Evolutionary conservation across 83 land plant genomes (phyloP).

Genomic region (Larix sibirica): DNA sequence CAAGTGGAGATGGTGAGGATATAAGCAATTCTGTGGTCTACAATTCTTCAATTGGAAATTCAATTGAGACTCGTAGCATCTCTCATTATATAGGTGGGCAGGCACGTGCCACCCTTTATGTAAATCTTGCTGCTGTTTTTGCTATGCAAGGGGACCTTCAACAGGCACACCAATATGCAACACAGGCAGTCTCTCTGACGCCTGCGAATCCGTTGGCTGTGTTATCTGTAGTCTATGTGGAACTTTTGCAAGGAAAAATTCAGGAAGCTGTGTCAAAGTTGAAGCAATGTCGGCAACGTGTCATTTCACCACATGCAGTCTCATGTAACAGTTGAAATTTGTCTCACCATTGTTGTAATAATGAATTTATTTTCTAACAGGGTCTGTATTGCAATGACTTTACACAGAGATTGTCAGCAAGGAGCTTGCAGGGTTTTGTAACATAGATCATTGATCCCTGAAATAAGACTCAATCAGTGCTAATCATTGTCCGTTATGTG

Average conservation of each 20-base stretch:
- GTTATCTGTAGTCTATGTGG: constrained; percentile 77
- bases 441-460: constrained; percentile 16
- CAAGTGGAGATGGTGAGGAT: constrained; percentile 74
- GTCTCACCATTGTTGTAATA: constrained; percentile 5
- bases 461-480: background rate
- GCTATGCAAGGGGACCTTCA: constrained; percentile 83
- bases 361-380: constrained; percentile 10
- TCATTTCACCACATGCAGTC: constrained; percentile 29
- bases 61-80: constrained; percentile 15
- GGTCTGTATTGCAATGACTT: background rate
- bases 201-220: constrained; percentile 65
- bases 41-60: constrained; percentile 12
- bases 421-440: constrained; percentile 9
- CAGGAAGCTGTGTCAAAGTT: constrained; percentile 74
- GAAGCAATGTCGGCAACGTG: constrained; percentile 66
- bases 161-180: constrained; percentile 72
- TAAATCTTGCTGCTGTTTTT: constrained; percentile 61
- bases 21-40: background rate
- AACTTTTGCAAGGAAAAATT: constrained; percentile 66
- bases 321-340: constrained; percentile 4
- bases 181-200: constrained; percentile 48
- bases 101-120: constrained; percentile 66
- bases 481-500: too few relatives aligned
- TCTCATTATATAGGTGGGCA: constrained; percentile 38
- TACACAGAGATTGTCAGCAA: background rate